phyloP scores from a whole-genome alignment of 2,329 filamentous ascomycete genomes.

The Colletotrichum gloeosporioides region DNA sequence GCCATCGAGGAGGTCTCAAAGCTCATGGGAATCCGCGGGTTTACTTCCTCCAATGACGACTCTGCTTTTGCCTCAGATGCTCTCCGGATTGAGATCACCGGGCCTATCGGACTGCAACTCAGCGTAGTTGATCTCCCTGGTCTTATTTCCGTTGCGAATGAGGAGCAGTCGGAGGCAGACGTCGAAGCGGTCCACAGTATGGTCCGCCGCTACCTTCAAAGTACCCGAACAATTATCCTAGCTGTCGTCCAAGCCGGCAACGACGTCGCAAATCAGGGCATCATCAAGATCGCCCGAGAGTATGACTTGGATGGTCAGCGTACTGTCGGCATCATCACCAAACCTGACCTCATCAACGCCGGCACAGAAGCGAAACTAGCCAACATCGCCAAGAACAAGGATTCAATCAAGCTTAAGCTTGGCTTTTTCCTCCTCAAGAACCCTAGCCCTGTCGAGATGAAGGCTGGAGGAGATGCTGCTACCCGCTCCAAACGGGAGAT shows the following conservation, averaged over 20 bases:
- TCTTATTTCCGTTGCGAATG: slow-evolving; percentile 40
- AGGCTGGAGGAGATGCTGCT: slow-evolving; percentile 39
- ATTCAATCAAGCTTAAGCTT: slow-evolving; percentile 48
- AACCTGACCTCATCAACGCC: slow-evolving; percentile 49
- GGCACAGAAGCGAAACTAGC: slow-evolving; percentile 46
- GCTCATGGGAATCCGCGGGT: slow-evolving; percentile 11
- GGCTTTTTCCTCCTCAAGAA: slow-evolving; percentile 62
- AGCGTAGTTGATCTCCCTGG: slow-evolving; percentile 55
- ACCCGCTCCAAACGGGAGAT: slow-evolving; percentile 31
- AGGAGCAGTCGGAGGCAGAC: slow-evolving; percentile 36
- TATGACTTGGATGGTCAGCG: slow-evolving; percentile 36
- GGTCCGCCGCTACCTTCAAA: slow-evolving; percentile 44
- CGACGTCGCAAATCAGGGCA: slow-evolving; percentile 40
- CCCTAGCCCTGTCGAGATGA: slow-evolving; percentile 26
- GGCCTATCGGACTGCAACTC: slow-evolving; percentile 35
- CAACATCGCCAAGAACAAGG: slow-evolving; percentile 48
- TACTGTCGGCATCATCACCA: slow-evolving; percentile 64
- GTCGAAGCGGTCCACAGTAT: slow-evolving; percentile 38
- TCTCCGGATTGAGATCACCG: slow-evolving; percentile 28
- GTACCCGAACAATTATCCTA: slow-evolving; percentile 48
- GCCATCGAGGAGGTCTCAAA: slow-evolving; percentile 16
- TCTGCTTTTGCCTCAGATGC: slow-evolving; percentile 20
- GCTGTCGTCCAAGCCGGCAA: slow-evolving; percentile 46
- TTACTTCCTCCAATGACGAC: slow-evolving; percentile 18
- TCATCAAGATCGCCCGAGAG: slow-evolving; percentile 6